Evolutionary conservation across 1,284 basidiomycete species (phyloP), one percentile per base, ranked within the genome.

Genomic region (Cerrena zonata): DNA sequence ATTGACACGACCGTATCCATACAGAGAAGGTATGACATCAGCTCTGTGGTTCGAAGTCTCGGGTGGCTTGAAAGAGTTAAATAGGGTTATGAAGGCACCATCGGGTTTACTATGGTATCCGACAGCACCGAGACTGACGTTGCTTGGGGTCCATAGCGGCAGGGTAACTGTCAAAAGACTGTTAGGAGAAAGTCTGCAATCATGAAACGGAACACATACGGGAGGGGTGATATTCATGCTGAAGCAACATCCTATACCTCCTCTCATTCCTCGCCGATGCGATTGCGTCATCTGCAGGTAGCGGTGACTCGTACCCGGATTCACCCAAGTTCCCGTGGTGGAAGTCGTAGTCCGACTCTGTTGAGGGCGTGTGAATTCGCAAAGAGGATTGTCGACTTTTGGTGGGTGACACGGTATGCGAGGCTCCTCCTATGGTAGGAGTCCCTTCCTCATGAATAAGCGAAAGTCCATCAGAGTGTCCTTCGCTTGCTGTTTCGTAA

Each of bases 181-280:
- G 26, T 50, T 5, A 53, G 45, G 30, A 27, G 18, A 25, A 12
- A 10, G 34, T 48, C 40, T 12, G 43, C 49, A 27, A 51, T 46
- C 27, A 38, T 37, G 34, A 24, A 34, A 34, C 30, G 30, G 30
- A 45, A 27, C 4, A 70, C 86, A 55, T 53, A 89, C 86, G 56
- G 26, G 82, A 80, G 19, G 76, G 75, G 63, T 90, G 83, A 65
- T 83, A 89, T 22, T 76, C 73, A 56, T 91, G 87, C 47, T 72
- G 75, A 43, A 80, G 67, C 47, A 79, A 65, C 59, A 79, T 68
- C 43, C 84, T 69, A 66, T 85, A 88, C 34, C 77, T 70, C 59
- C 79, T 70, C 64, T 86, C 85, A 58, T 85, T 75, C 56, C 72
- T 72, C 50, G 69, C 62, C 45, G 75, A 71, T 25, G 70, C 67